A percentile compares a stretch with the other conserved stretches of the same genome.
Evolutionary conservation across 108 stramenopile genomes (phyloP).

Genomic region (Discostella pseudostelligera): DNA sequence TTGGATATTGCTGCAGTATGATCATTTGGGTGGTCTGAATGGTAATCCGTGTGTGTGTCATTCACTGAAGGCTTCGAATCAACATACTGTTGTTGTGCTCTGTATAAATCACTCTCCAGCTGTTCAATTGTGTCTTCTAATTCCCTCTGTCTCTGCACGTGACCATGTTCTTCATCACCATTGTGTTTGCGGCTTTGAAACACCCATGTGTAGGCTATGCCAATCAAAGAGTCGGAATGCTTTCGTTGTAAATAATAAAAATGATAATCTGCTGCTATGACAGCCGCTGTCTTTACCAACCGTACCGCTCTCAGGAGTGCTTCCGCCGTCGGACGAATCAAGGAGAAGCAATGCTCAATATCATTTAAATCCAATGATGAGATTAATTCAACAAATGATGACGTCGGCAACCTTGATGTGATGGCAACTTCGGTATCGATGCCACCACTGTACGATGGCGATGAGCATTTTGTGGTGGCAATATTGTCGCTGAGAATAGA

Average conservation of each 20-base stretch:
- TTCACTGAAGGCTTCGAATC: neutral
- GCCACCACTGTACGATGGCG: neutral
- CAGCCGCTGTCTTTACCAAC: slow-evolving; percentile 50
- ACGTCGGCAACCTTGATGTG: neutral
- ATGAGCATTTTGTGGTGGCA: neutral
- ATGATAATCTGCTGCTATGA: slow-evolving; percentile 70
- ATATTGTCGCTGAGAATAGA: neutral
- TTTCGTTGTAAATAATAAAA: slow-evolving; percentile 19
- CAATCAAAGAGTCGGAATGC: slow-evolving; percentile 18
- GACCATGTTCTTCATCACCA: slow-evolving; percentile 16
- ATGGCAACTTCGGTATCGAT: neutral
- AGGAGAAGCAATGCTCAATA: slow-evolving; percentile 10
- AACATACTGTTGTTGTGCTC: slow-evolving; percentile 65
- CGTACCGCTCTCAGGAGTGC: slow-evolving; percentile 59
- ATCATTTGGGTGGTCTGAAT: neutral
- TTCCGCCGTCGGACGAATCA: slow-evolving; percentile 63
- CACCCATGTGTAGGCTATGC: neutral
- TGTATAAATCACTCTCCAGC: slow-evolving; percentile 49
- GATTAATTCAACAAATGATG: neutral
- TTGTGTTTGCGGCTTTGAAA: neutral
- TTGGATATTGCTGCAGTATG: slow-evolving; percentile 6
- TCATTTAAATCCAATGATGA: too few relatives aligned
- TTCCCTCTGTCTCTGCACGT: slow-evolving; percentile 16
- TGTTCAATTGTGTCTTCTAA: slow-evolving; percentile 47
- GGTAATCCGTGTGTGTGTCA: too few relatives aligned